Conservation (phyloP, 2,329 filamentous ascomycete species). For the Penicillium sp. region DNA sequence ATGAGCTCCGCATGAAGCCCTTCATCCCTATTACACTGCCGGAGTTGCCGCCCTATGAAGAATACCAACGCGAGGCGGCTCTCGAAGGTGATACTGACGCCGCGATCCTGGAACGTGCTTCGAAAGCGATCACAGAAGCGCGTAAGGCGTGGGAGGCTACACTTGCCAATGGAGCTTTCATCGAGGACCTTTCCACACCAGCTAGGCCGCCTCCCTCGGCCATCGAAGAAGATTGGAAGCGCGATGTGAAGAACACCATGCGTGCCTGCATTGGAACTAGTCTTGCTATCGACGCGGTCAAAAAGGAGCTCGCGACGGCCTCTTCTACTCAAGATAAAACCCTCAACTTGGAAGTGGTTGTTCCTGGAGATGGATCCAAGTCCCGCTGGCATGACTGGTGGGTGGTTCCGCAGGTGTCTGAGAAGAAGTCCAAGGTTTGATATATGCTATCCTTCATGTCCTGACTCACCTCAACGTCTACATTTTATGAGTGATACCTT, state of each 20-base stretch:
- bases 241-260: constrained; percentile 57
- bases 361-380: constrained; percentile 40
- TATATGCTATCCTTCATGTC: not conserved
- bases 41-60: constrained; percentile 60
- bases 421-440: constrained; percentile 15
- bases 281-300: constrained; percentile 59
- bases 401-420: constrained; percentile 42
- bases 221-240: constrained; percentile 60
- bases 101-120: constrained; percentile 40
- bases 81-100: constrained; percentile 45
- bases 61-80: constrained; percentile 50
- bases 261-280: constrained; percentile 68
- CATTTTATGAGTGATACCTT: constrained; percentile 3
- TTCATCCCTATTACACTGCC: constrained; percentile 68
- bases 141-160: constrained; percentile 45
- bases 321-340: not conserved
- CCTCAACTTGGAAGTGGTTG: constrained; percentile 34
- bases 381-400: constrained; percentile 47
- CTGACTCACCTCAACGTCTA: not conserved
- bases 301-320: constrained; percentile 50
- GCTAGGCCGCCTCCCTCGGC: constrained; percentile 35
- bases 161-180: constrained; percentile 39
- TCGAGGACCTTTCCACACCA: constrained; percentile 15
- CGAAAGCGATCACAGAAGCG: constrained; percentile 39
- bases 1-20: constrained; percentile 82